Conservation (phyloP, 768 basidiomycete genomes). For the Mycena epipterygia region DNA sequence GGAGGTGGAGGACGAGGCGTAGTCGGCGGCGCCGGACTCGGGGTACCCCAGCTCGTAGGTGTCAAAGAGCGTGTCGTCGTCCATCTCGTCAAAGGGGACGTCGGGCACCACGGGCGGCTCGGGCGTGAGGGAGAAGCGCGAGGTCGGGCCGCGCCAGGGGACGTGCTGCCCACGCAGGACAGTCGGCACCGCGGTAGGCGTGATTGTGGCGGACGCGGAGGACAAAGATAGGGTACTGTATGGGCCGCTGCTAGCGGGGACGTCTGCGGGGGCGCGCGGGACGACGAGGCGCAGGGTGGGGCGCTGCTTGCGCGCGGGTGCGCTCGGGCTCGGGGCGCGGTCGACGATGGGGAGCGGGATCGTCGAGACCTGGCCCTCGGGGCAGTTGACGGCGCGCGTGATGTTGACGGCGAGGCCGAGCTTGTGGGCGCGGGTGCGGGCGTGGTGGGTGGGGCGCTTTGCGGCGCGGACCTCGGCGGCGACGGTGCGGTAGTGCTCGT, state of each 20-base stretch:
- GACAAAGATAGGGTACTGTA: slow-evolving; percentile 12
- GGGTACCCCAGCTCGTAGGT: slow-evolving; percentile 21
- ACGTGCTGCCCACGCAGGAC: slow-evolving; percentile 37
- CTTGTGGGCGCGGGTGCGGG: slow-evolving; percentile 59
- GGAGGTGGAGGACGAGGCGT: slow-evolving; percentile 9
- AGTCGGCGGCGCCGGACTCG: slow-evolving; percentile 28
- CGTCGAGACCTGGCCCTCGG: slow-evolving; percentile 54
- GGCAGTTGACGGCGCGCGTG: slow-evolving; percentile 54
- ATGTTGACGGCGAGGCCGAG: slow-evolving; percentile 63
- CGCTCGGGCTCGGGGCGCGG: slow-evolving; percentile 34
- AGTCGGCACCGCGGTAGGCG: slow-evolving; percentile 37
- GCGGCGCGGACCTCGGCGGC: slow-evolving; percentile 54
- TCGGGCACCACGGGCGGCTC: slow-evolving; percentile 38
- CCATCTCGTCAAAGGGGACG: slow-evolving; percentile 43
- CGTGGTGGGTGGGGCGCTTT: slow-evolving; percentile 57
- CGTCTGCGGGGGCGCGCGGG: slow-evolving; percentile 25
- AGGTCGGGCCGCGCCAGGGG: slow-evolving; percentile 37
- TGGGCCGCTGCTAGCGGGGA: slow-evolving; percentile 6
- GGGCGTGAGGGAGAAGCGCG: slow-evolving; percentile 36
- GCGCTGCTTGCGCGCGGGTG: slow-evolving; percentile 2
- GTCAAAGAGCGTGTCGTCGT: slow-evolving; percentile 35
- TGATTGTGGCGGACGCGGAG: slow-evolving; percentile 6
- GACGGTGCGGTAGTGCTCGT: slow-evolving; percentile 54
- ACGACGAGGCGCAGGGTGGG: slow-evolving; percentile 21
- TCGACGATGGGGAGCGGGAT: slow-evolving; percentile 56